Evolutionary conservation across 2,329 filamentous ascomycete species (phyloP).

Genomic region (Phyllosticta paracitricarpa): DNA sequence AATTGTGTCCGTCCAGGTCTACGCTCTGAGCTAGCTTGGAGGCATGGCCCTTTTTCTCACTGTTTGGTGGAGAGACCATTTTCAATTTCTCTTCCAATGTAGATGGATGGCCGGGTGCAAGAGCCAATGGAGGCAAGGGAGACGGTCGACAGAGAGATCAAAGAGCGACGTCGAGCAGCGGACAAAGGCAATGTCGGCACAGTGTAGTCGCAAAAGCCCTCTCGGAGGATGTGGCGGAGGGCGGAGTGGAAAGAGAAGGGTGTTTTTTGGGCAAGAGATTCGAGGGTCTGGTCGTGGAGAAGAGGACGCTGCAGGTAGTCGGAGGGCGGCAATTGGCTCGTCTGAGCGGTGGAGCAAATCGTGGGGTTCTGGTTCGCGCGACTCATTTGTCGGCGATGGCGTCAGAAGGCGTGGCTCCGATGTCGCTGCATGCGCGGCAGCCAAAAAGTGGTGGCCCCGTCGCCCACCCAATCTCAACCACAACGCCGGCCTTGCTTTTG

Average conservation of each 20-base stretch:
- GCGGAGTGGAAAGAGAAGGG: not conserved
- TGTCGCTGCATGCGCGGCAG: not conserved
- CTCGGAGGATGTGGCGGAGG: not conserved
- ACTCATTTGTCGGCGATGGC: slow-evolving; percentile 8
- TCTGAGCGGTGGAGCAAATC: slow-evolving; percentile 4
- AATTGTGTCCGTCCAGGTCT: slow-evolving; percentile 30
- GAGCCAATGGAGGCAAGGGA: not conserved
- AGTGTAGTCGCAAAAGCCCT: not conserved
- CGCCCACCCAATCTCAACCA: not conserved
- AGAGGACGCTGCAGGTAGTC: slow-evolving; percentile 7
- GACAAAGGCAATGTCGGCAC: not conserved
- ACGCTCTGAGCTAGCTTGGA: slow-evolving; percentile 31
- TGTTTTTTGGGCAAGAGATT: not conserved
- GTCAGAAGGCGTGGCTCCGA: slow-evolving; percentile 8
- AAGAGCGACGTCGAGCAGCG: not conserved
- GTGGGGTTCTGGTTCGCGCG: slow-evolving; percentile 6
- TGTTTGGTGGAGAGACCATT: not conserved
- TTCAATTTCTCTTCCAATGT: not conserved
- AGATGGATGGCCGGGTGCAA: slow-evolving; percentile 1
- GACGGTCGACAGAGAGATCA: not conserved
- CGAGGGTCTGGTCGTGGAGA: not conserved
- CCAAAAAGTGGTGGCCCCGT: not conserved
- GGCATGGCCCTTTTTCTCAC: slow-evolving; percentile 13
- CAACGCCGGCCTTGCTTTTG: not conserved
- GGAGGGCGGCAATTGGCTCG: not conserved